Evolutionary conservation across 2,329 filamentous ascomycete genomes (phyloP), one percentile per base, ranked within the genome.

Genomic region (Cladophialophora exuberans): DNA sequence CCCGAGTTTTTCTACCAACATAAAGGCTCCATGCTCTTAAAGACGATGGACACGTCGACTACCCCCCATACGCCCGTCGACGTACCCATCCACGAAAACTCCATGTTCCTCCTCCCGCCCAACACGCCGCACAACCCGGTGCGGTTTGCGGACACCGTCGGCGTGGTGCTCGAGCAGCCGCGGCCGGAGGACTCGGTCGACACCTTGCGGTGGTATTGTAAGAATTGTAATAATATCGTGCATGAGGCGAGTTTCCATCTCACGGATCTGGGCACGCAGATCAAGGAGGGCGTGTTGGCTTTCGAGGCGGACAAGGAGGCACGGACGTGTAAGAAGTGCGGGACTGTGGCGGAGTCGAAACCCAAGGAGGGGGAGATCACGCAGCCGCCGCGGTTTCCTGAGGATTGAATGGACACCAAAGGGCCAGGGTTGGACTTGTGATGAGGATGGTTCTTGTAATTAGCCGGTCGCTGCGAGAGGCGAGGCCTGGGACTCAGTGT

Each of bases 1-100:
- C 86, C 94, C 10, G 94, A 97, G 73, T 97, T 92, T 87, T 99
- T 97, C 84, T 97, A 94, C 81, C 93, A 97, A 74, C 85, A 96
- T 82, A 86, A 86, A 66, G 94, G 94, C 63, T 86, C 87, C 63
- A 97, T 97, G 93, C 80, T 94, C 54, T 87, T 99, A 64, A 96
- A 95, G 71, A 88, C 94, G 13, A 89, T 97, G 61, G 90, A 97
- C 68, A 73, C 73, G 4, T 69, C 67, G 55, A 77, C 67, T 73
- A 79, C 54, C 71, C 79, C 70, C 57, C 72, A 72, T 1, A 69
- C 76, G 43, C 96, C 96, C 74, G 82, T 85, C 62, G 93, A 97
- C 73, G 84, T 97, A 61, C 80, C 91, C 68, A 96, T 97, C 75
- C 82, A 86, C 67, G 90, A 97, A 75, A 93, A 93, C 61, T 91